A percentile compares a stretch with the other conserved stretches of the same genome.
phyloP scores from a whole-genome alignment of 179 eudicot species.

The Pouteria campechiana region DNA sequence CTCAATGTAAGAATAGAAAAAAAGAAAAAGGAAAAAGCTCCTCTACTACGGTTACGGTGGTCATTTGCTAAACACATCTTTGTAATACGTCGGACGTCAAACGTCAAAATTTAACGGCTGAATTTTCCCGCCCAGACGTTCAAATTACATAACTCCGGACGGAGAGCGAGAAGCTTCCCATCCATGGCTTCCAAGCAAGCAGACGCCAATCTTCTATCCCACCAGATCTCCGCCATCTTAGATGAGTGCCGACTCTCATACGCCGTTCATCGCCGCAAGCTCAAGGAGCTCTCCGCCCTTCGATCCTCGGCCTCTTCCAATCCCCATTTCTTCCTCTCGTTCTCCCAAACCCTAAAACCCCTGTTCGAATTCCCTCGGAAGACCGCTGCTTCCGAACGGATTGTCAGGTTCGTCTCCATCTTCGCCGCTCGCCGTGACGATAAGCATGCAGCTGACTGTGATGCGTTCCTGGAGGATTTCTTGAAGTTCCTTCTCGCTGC shows the following conservation, averaged over 20 bases:
- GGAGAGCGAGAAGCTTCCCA: no score
- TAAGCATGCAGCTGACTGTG: conserved; percentile 8
- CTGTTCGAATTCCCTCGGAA: conserved; percentile 59
- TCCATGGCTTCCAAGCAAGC: no score
- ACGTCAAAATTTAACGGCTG: no score
- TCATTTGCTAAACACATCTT: no score
- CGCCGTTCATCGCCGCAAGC: conserved; percentile 81
- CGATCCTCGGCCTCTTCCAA: conserved; percentile 30
- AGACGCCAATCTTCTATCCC: conserved; percentile 6
- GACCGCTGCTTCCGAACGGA: conserved; percentile 52
- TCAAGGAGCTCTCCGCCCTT: conserved; percentile 66
- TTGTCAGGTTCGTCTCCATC: conserved; percentile 49
- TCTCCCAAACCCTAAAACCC: conserved; percentile 48
- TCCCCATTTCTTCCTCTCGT: conserved; percentile 36
- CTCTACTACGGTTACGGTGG: no score
- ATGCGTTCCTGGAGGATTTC: conserved; percentile 42
- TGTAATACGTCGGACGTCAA: no score
- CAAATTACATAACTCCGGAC: no score
- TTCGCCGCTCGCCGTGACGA: conserved; percentile 28
- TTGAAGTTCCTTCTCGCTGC: conserved; percentile 55
- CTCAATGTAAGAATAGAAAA: no score
- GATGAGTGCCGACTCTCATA: conserved; percentile 50
- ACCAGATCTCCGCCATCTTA: conserved; percentile 34
- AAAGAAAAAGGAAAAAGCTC: no score
- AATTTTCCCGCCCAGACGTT: no score